phyloP scores from a whole-genome alignment of 441 rosid genomes.

The Theobroma grandiflorum region DNA sequence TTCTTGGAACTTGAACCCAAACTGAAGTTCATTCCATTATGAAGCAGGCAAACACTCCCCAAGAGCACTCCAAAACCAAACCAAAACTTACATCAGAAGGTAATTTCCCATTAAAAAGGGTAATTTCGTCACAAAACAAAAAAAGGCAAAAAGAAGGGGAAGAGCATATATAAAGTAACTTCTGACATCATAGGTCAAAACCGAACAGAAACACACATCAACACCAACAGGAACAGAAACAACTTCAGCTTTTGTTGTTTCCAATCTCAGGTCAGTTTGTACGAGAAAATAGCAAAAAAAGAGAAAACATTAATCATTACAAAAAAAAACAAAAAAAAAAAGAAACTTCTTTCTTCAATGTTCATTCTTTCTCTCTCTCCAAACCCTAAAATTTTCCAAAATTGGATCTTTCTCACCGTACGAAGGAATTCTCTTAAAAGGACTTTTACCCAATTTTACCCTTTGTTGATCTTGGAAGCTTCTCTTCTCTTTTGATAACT shows the following conservation, averaged over 20 bases:
- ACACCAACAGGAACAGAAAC: background rate
- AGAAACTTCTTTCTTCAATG: background rate
- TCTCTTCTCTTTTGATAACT: background rate
- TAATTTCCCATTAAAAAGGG: background rate
- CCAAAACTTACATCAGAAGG: background rate
- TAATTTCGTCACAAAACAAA: background rate
- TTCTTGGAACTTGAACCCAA: background rate
- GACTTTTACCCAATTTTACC: conserved; percentile 17
- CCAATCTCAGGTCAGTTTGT: conserved; percentile 22
- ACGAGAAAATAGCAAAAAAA: background rate
- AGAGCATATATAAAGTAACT: background rate
- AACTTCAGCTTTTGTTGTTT: conserved; percentile 25
- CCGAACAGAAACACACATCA: background rate
- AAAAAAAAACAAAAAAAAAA: background rate
- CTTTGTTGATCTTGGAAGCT: conserved; percentile 22
- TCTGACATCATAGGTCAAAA: conserved; percentile 28
- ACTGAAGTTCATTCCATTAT: no score
- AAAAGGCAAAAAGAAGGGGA: background rate
- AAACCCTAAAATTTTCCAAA: conserved; percentile 24
- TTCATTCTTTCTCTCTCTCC: background rate
- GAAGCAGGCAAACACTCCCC: background rate
- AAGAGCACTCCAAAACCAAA: background rate
- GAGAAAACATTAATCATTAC: conserved; percentile 5
- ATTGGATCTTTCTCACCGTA: conserved; percentile 23
- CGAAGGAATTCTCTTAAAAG: conserved; percentile 1